Conservation (phyloP, 257 asterid species). For the Marsdenia floribunda region DNA sequence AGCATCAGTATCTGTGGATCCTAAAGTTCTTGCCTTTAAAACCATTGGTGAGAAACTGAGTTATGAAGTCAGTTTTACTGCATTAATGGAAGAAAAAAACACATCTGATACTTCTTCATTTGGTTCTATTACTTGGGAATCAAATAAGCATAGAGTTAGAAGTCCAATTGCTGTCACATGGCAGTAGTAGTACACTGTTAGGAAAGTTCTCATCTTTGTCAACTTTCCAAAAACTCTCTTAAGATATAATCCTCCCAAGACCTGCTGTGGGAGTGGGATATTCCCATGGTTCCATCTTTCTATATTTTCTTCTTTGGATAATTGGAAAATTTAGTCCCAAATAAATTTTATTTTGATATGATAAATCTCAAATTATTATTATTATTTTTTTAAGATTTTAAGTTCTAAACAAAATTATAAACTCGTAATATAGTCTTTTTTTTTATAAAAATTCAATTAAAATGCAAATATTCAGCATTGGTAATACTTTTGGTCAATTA, state of each 20-base stretch:
- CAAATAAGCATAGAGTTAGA: constrained; percentile 37
- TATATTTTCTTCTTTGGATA: too few relatives aligned
- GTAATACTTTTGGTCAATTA: too few relatives aligned
- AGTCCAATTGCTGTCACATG: constrained; percentile 46
- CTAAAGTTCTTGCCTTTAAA: constrained; percentile 39
- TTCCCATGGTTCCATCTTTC: too few relatives aligned
- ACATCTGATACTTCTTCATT: constrained; percentile 29
- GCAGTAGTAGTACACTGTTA: background rate
- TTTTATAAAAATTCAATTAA: too few relatives aligned
- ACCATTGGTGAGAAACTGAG: constrained; percentile 43
- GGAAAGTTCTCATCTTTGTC: background rate
- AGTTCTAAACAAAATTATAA: too few relatives aligned
- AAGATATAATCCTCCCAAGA: background rate
- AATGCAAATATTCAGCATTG: too few relatives aligned
- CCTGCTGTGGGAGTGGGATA: too few relatives aligned
- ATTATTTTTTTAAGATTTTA: too few relatives aligned
- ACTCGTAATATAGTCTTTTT: too few relatives aligned
- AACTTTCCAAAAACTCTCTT: background rate
- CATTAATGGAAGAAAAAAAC: constrained; percentile 16
- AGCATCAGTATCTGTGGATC: constrained; percentile 38
- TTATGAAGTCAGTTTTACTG: constrained; percentile 42
- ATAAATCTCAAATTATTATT: too few relatives aligned
- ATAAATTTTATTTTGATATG: too few relatives aligned
- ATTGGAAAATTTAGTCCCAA: too few relatives aligned
- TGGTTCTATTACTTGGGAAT: constrained; percentile 57